Percentiles rank a stretch among this genome's conserved stretches.
phyloP scores from a whole-genome alignment of 495 filamentous ascomycete species.

The Sporormia fimetaria region DNA sequence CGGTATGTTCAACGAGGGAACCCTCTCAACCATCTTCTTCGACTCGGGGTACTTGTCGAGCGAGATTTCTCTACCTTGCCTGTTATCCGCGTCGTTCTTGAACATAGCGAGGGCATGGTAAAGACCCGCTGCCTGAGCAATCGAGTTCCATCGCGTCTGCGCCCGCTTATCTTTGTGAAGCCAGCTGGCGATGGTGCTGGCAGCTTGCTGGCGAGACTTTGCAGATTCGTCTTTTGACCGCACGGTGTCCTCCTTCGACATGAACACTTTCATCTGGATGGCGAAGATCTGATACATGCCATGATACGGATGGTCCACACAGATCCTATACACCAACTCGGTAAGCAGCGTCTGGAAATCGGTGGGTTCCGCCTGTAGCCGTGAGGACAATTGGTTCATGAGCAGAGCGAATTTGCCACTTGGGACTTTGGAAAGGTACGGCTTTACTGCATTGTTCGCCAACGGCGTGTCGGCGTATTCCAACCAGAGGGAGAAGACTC shows the following conservation, averaged over 20 bases:
- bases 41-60: slow-evolving; percentile 50
- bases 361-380: slow-evolving; percentile 56
- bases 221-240: slow-evolving; percentile 54
- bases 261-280: slow-evolving; percentile 25
- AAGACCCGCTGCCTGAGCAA: slow-evolving; percentile 58
- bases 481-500: slow-evolving; percentile 93
- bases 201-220: slow-evolving; percentile 59
- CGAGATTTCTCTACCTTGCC: slow-evolving; percentile 51
- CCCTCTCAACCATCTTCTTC: slow-evolving; percentile 44
- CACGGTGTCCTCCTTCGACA: slow-evolving; percentile 42
- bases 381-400: slow-evolving; percentile 93
- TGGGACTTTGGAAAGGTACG: slow-evolving; percentile 58
- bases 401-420: slow-evolving; percentile 84
- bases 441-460: slow-evolving; percentile 65
- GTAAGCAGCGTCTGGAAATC: slow-evolving; percentile 67
- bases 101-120: slow-evolving; percentile 67
- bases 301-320: slow-evolving; percentile 85
- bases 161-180: slow-evolving; percentile 43
- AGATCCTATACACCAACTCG: slow-evolving; percentile 64
- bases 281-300: slow-evolving; percentile 93
- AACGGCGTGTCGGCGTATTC: slow-evolving; percentile 60
- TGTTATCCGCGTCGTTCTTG: slow-evolving; percentile 48
- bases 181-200: slow-evolving; percentile 48
- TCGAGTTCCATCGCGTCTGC: slow-evolving; percentile 46
- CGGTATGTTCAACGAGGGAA: slow-evolving; percentile 55